Percentiles rank a stretch among this genome's conserved stretches.
These are phyloP conservation scores for Cadophora malorum DNA, from an alignment of 2,329 filamentous ascomycete genomes.

Conservation along the genomic window DNA sequence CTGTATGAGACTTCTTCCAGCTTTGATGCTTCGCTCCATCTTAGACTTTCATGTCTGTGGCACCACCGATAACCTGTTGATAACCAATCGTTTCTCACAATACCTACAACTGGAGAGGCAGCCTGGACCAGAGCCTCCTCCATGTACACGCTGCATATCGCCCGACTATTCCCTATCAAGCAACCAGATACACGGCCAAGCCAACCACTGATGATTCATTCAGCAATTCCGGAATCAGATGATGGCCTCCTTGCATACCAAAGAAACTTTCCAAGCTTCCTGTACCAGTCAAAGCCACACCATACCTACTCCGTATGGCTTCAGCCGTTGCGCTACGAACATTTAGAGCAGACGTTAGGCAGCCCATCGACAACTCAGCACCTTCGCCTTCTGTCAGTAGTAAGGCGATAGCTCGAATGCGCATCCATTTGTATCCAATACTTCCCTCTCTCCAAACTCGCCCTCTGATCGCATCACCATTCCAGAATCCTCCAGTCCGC, in stretches of 20 bases:
- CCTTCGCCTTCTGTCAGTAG: constrained; percentile 10
- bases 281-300: constrained; percentile 14
- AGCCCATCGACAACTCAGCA: constrained; percentile 17
- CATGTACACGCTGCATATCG: constrained; percentile 11
- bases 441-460: background rate
- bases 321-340: constrained; percentile 20
- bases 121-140: constrained; percentile 1
- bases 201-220: constrained; percentile 14
- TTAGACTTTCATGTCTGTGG: constrained; percentile 26
- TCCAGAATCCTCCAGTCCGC: background rate
- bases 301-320: background rate
- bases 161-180: constrained; percentile 1
- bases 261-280: constrained; percentile 5
- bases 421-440: background rate
- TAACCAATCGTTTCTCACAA: constrained; percentile 3
- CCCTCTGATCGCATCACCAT: background rate
- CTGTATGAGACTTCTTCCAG: constrained; percentile 26
- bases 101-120: background rate
- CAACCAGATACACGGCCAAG: background rate
- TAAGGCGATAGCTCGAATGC: constrained; percentile 3
- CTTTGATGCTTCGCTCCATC: constrained; percentile 22
- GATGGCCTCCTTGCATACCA: background rate
- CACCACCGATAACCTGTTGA: constrained; percentile 9
- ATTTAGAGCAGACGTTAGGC: constrained; percentile 12
- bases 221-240: constrained; percentile 8